Percentiles rank a stretch among this genome's conserved stretches.
Conservation (phyloP, 2,329 filamentous ascomycete genomes). For the Podosphaera leucotricha region DNA sequence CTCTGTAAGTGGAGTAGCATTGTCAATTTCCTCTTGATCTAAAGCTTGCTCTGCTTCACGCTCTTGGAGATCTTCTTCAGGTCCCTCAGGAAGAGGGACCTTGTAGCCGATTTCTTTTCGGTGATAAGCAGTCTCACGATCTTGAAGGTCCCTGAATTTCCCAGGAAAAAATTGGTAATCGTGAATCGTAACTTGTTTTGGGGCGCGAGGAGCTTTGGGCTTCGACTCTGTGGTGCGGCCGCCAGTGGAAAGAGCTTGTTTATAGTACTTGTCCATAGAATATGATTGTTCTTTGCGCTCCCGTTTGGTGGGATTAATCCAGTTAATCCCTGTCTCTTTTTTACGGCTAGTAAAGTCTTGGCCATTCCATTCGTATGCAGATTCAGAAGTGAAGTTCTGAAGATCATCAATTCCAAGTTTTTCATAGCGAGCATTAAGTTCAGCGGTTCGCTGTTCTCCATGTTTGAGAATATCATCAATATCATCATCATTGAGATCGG, state of each 20-base stretch:
- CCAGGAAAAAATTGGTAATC: constrained; percentile 95
- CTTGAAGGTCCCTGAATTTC: constrained; percentile 66
- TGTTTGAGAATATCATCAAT: constrained; percentile 72
- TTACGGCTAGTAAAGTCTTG: constrained; percentile 82
- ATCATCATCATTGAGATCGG: constrained; percentile 59
- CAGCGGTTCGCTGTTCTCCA: constrained; percentile 70
- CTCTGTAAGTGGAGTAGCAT: constrained; percentile 67
- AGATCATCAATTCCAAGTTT: constrained; percentile 91
- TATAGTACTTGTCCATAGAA: constrained; percentile 97
- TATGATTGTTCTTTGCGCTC: constrained; percentile 97
- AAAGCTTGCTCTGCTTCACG: constrained; percentile 70
- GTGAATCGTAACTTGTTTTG: constrained; percentile 76
- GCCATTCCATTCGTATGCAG: constrained; percentile 97
- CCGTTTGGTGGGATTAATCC: constrained; percentile 97
- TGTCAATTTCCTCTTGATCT: constrained; percentile 83
- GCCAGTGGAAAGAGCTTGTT: constrained; percentile 64
- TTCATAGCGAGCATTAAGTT: constrained; percentile 84
- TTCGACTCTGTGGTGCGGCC: constrained; percentile 62
- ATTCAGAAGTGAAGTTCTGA: constrained; percentile 94
- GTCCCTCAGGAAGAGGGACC: constrained; percentile 66
- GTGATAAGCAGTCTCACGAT: constrained; percentile 87
- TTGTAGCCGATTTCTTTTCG: constrained; percentile 95
- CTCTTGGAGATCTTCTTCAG: constrained; percentile 66
- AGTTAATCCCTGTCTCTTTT: constrained; percentile 77
- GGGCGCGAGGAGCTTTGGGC: constrained; percentile 83